A percentile compares a stretch with the other conserved stretches of the same genome.
Evolutionary conservation across 441 rosid genomes (phyloP).

Genomic region (Bocquillonia castaneifolia): DNA sequence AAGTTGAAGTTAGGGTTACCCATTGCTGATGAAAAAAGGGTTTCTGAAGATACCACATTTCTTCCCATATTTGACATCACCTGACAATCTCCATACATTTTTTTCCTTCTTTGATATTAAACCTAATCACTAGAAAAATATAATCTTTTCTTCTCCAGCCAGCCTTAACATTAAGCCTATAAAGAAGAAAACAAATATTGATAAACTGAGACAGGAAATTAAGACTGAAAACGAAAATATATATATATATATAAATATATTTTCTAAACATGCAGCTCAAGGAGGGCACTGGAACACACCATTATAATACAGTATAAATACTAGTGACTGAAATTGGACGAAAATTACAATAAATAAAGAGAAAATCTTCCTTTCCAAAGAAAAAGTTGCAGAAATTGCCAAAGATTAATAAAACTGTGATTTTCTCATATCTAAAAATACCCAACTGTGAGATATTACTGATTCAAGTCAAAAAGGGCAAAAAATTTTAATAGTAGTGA

Average conservation of each 20-base stretch:
- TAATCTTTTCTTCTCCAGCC: neutral
- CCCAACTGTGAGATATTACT: neutral
- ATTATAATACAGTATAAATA: neutral
- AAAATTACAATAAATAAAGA: neutral
- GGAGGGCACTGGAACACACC: neutral
- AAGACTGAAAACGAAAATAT: too few relatives aligned
- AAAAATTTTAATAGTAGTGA: too few relatives aligned
- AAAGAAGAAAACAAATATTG: too few relatives aligned
- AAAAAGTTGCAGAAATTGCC: conserved; percentile 4
- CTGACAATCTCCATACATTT: conserved; percentile 68
- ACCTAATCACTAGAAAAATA: too few relatives aligned
- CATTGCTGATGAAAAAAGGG: conserved; percentile 49
- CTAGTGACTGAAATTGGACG: neutral
- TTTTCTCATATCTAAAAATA: neutral
- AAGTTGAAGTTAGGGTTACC: conserved; percentile 76
- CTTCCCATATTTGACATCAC: conserved; percentile 62
- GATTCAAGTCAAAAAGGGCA: neutral
- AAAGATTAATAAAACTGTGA: neutral
- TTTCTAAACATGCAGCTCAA: neutral
- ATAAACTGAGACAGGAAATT: too few relatives aligned
- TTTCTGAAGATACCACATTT: conserved; percentile 49
- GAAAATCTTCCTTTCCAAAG: neutral
- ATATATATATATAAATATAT: too few relatives aligned
- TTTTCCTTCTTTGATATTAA: neutral
- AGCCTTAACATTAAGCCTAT: too few relatives aligned